Percentiles rank a stretch among this genome's conserved stretches.
Evolutionary conservation across 345 rosid species (phyloP).

Genomic region (thale cress (Arabidopsis thaliana)): TAIR10.1 NC_003071.7:17723501-17724000

Average conservation of each 20-base stretch:
- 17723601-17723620: neutral
- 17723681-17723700: conserved; percentile 36
- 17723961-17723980: too few relatives aligned
- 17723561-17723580: too few relatives aligned
- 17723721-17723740: conserved; percentile 37
- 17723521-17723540: neutral
- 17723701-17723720: conserved; percentile 38
- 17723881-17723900: too few relatives aligned
- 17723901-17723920: neutral
- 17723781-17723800: neutral
- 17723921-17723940: too few relatives aligned
- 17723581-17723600: too few relatives aligned
- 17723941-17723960: too few relatives aligned
- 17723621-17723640: neutral
- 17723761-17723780: conserved; percentile 4
- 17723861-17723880: too few relatives aligned
- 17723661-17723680: conserved; percentile 36
- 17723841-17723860: neutral
- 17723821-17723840: neutral
- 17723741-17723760: conserved; percentile 26
- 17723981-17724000: too few relatives aligned
- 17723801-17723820: neutral
- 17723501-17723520: conserved; percentile 21
- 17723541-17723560: too few relatives aligned
- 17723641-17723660: conserved; percentile 32